phyloP scores from a whole-genome alignment of 805 yeast species.

The Citeromyces matritensis region DNA sequence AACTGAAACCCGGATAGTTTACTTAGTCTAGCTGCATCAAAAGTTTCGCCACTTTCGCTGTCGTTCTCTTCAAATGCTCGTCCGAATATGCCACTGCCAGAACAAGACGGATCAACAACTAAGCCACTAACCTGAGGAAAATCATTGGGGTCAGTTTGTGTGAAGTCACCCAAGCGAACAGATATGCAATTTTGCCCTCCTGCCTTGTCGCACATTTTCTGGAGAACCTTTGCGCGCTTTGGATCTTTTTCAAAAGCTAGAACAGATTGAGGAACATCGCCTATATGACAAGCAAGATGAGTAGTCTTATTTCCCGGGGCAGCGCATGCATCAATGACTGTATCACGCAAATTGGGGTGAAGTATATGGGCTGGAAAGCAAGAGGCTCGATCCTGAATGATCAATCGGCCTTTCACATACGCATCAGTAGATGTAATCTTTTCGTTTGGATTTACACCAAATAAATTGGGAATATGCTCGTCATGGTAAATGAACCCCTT shows the following conservation, averaged over 20 bases:
- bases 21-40: conserved; percentile 39
- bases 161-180: conserved; percentile 42
- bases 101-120: conserved; percentile 92
- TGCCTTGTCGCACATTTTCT: conserved; percentile 70
- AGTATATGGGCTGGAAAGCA: conserved; percentile 90
- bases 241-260: conserved; percentile 83
- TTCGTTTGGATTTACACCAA: conserved; percentile 71
- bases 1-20: conserved; percentile 80
- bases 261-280: conserved; percentile 26
- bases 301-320: conserved; percentile 99
- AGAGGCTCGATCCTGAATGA: conserved; percentile 92
- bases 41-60: conserved; percentile 25
- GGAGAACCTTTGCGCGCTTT: conserved; percentile 52
- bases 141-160: conserved; percentile 39
- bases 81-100: conserved; percentile 97
- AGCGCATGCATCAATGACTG: conserved; percentile 84
- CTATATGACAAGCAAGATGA: conserved; percentile 61
- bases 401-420: conserved; percentile 62
- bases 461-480: conserved; percentile 56
- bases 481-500: conserved; percentile 61
- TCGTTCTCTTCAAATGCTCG: conserved; percentile 47
- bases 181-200: conserved; percentile 34
- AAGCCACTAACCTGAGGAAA: conserved; percentile 60
- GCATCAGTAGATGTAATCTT: conserved; percentile 51
- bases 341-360: conserved; percentile 41